Evolutionary conservation across 345 rosid species (phyloP).

Genomic region (Citrus inodora): DNA sequence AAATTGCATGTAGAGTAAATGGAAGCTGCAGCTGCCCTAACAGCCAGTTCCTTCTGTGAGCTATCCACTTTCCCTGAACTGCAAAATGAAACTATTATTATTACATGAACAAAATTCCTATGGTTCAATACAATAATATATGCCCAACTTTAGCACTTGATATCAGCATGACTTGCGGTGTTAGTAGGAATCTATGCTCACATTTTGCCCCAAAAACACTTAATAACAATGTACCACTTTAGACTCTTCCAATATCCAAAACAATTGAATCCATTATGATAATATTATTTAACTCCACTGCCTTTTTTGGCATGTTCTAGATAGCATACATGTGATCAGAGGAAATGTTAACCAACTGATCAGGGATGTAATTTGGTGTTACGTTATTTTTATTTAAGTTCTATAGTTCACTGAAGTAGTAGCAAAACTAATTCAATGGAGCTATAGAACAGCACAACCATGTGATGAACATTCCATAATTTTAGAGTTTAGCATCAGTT

Average conservation of each 20-base stretch:
- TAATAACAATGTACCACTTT: too few relatives aligned
- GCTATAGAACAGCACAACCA: background rate
- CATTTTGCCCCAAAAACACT: too few relatives aligned
- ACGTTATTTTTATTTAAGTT: too few relatives aligned
- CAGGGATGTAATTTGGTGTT: too few relatives aligned
- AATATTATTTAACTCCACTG: too few relatives aligned
- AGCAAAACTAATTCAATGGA: too few relatives aligned
- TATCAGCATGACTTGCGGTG: background rate
- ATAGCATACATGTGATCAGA: too few relatives aligned
- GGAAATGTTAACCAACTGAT: too few relatives aligned
- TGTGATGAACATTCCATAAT: background rate
- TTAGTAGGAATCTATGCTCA: too few relatives aligned
- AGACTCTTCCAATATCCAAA: too few relatives aligned
- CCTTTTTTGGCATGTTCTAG: too few relatives aligned
- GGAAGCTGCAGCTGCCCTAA: constrained; percentile 97
- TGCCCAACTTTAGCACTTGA: background rate
- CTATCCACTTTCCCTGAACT: constrained; percentile 44
- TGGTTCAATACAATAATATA: background rate
- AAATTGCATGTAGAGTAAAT: constrained; percentile 85
- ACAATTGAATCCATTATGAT: too few relatives aligned
- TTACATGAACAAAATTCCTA: background rate
- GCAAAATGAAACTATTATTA: constrained; percentile 12
- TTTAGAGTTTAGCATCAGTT: background rate
- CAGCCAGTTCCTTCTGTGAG: constrained; percentile 59
- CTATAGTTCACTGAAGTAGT: background rate